A percentile compares a stretch with the other conserved stretches of the same genome.
These are phyloP conservation scores for Lasiodiplodia gonubiensis DNA, from an alignment of 2,329 filamentous ascomycete genomes.

Conservation along the genomic window DNA sequence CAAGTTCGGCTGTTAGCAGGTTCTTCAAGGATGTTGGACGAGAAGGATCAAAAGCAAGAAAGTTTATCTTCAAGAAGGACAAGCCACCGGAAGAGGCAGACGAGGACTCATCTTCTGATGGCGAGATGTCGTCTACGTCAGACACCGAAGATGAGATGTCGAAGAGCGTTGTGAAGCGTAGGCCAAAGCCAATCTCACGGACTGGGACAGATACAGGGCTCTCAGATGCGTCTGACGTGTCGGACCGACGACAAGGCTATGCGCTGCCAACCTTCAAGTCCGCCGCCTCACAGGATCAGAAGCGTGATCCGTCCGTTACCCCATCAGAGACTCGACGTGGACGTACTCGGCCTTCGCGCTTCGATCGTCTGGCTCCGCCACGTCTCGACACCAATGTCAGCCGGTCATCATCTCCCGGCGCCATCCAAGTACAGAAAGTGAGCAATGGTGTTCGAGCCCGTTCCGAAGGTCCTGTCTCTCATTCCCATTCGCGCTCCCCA, in stretches of 20 bases:
- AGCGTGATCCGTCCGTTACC: not conserved
- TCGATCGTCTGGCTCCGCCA: constrained; percentile 55
- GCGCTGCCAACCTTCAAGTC: constrained; percentile 26
- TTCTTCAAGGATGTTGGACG: constrained; percentile 78
- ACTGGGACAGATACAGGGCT: constrained; percentile 17
- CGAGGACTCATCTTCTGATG: constrained; percentile 37
- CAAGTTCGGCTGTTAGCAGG: constrained; percentile 65
- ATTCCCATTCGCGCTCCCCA: constrained; percentile 35
- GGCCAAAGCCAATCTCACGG: constrained; percentile 11
- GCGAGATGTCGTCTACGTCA: constrained; percentile 53
- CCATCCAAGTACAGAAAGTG: not conserved
- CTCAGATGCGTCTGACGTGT: constrained; percentile 9
- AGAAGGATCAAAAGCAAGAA: constrained; percentile 67
- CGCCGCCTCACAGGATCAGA: constrained; percentile 3
- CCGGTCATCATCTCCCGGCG: constrained; percentile 27
- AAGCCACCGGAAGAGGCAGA: constrained; percentile 42
- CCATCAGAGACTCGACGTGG: constrained; percentile 34
- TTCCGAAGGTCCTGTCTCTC: constrained; percentile 21
- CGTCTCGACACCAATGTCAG: constrained; percentile 51
- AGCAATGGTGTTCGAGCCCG: not conserved
- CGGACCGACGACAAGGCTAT: constrained; percentile 15
- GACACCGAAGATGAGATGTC: constrained; percentile 49
- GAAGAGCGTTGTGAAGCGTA: constrained; percentile 16
- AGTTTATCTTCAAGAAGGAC: constrained; percentile 66
- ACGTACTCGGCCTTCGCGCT: constrained; percentile 48